Evolutionary conservation across 441 rosid genomes (phyloP).

Genomic region (Erodium texanum): DNA sequence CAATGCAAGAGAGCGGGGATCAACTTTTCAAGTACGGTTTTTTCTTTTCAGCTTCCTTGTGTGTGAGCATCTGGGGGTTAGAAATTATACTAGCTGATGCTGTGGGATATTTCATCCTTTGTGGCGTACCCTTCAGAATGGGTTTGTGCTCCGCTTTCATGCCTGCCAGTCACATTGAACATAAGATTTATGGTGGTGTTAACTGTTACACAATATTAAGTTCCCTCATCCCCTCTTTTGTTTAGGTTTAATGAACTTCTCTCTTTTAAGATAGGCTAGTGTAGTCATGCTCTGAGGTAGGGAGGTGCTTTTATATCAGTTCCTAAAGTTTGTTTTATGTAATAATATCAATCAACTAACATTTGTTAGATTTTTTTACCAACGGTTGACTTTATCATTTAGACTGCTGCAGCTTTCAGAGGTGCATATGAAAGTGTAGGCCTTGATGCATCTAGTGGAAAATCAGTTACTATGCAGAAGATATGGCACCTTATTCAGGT

Average conservation of each 20-base stretch:
- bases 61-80: not conserved
- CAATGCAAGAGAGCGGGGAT: conserved; percentile 69
- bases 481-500: conserved; percentile 98
- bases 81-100: conserved; percentile 9
- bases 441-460: conserved; percentile 59
- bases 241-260: no score
- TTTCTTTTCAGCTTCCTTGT: not conserved
- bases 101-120: conserved; percentile 12
- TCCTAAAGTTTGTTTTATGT: not conserved
- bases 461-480: conserved; percentile 85
- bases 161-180: no score
- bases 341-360: not conserved
- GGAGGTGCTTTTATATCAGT: not conserved
- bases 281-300: not conserved
- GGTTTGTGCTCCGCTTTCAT: not conserved
- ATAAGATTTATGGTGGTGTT: no score
- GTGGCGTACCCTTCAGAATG: not conserved
- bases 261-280: not conserved
- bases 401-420: conserved; percentile 80
- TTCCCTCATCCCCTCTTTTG: no score
- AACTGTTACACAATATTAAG: no score
- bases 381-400: not conserved
- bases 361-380: not conserved
- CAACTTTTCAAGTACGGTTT: conserved; percentile 57
- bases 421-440: conserved; percentile 70